Conservation (phyloP, 257 asterid genomes). For the Penstemon eatonii region DNA sequence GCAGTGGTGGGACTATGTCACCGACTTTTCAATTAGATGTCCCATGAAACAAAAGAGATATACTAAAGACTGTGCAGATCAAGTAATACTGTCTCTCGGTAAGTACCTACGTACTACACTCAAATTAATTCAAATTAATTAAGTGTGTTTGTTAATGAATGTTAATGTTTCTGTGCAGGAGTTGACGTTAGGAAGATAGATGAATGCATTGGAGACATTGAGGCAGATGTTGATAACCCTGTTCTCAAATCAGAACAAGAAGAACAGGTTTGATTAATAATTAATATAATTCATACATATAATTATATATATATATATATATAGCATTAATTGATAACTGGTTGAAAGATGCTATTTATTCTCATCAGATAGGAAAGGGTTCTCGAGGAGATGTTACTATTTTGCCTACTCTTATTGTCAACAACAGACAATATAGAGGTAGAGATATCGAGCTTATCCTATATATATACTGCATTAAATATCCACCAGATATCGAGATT, state of each 20-base stretch:
- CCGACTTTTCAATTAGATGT: slow-evolving; percentile 65
- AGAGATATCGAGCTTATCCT: not conserved
- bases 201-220: slow-evolving; percentile 55
- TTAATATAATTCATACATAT: too few species aligned
- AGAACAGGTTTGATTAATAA: slow-evolving; percentile 40
- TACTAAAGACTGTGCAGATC: slow-evolving; percentile 62
- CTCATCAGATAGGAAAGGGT: slow-evolving; percentile 53
- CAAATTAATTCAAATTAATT: too few species aligned
- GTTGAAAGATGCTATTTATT: not conserved
- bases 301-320: too few species aligned
- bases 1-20: slow-evolving; percentile 81
- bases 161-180: slow-evolving; percentile 35
- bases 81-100: slow-evolving; percentile 71
- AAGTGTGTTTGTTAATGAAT: too few species aligned
- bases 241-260: slow-evolving; percentile 57
- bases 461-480: not conserved
- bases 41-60: slow-evolving; percentile 71
- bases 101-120: slow-evolving; percentile 18
- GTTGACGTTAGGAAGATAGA: slow-evolving; percentile 47
- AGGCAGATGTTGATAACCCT: slow-evolving; percentile 49
- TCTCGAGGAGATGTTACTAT: slow-evolving; percentile 67
- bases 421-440: slow-evolving; percentile 67
- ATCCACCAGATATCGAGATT: not conserved
- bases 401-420: slow-evolving; percentile 64
- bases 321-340: not conserved